A percentile compares a stretch with the other conserved stretches of the same genome.
These are phyloP conservation scores for Cladosporium phlei DNA, from an alignment of 2,329 filamentous ascomycete genomes.

Conservation along the genomic window DNA sequence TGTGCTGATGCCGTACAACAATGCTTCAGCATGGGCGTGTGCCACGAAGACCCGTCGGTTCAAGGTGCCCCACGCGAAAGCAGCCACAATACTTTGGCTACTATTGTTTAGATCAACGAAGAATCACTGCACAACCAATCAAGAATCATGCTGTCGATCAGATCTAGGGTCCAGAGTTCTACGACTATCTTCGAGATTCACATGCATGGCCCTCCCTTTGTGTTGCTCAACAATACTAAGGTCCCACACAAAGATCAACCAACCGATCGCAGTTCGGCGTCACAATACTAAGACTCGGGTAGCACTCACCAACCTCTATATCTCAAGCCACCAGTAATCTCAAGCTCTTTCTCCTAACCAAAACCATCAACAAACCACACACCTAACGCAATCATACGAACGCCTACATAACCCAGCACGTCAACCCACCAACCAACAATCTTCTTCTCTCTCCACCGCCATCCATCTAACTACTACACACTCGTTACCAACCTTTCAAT, in stretches of 20 bases:
- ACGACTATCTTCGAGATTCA: not conserved
- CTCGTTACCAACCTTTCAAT: conserved; percentile 10
- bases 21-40: no score
- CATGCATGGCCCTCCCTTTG: conserved; percentile 1
- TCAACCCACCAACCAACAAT: not conserved
- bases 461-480: conserved; percentile 7
- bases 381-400: conserved; percentile 1
- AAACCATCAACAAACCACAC: not conserved
- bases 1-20: no score
- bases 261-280: not conserved
- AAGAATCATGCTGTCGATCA: no score
- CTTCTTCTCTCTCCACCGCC: conserved; percentile 4
- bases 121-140: no score
- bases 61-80: no score
- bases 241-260: conserved; percentile 8
- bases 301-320: not conserved
- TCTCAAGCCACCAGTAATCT: conserved; percentile 3
- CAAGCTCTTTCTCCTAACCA: conserved; percentile 5
- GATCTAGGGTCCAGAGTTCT: no score
- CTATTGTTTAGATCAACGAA: no score
- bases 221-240: conserved; percentile 15
- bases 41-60: no score
- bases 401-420: not conserved
- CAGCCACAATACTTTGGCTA: no score
- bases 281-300: conserved; percentile 3